phyloP scores from a whole-genome alignment of 805 yeast species.

The Saturnispora gosingensis region DNA sequence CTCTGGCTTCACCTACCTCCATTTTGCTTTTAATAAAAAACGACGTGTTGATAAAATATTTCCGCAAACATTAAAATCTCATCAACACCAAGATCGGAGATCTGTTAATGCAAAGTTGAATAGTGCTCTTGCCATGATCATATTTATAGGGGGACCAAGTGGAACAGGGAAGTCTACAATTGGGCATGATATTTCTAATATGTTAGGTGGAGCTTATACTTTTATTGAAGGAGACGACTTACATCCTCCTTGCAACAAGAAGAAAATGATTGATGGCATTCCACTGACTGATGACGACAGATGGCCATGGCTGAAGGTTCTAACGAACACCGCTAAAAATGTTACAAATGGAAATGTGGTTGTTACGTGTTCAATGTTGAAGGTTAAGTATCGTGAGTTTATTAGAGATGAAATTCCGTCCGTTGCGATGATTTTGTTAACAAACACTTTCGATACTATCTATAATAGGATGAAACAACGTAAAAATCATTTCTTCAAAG shows the following conservation, averaged over 20 bases:
- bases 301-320: conserved; percentile 72
- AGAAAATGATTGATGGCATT: conserved; percentile 72
- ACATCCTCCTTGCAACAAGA: conserved; percentile 63
- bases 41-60: neutral
- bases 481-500: conserved; percentile 78
- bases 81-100: neutral
- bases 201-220: conserved; percentile 24
- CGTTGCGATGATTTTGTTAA: conserved; percentile 48
- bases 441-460: conserved; percentile 54
- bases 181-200: conserved; percentile 40
- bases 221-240: conserved; percentile 81
- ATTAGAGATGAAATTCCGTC: conserved; percentile 33
- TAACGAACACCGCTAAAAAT: conserved; percentile 39
- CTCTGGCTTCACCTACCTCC: neutral
- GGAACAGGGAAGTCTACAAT: conserved; percentile 92
- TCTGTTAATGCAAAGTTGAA: neutral
- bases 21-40: neutral
- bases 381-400: conserved; percentile 58
- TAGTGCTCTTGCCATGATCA: conserved; percentile 6
- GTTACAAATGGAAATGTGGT: conserved; percentile 30
- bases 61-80: neutral
- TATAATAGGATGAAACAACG: conserved; percentile 53
- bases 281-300: conserved; percentile 87
- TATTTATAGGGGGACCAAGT: conserved; percentile 86
- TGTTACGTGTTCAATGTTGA: conserved; percentile 81